Evolutionary conservation across 2,329 filamentous ascomycete species (phyloP).

Genomic region (Pezicula neosporulosa): DNA sequence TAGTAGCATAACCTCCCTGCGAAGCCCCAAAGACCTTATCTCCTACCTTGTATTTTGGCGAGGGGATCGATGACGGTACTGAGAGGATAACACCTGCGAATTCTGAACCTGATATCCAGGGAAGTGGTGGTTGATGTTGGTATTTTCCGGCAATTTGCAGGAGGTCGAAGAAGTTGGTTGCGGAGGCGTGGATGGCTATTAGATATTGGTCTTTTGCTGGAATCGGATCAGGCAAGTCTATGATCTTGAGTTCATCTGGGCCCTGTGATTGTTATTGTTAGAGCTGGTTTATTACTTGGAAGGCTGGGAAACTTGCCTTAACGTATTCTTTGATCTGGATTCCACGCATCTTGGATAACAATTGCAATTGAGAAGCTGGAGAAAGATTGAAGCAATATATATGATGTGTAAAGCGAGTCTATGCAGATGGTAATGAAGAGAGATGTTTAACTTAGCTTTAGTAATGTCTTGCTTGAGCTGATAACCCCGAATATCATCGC

Average conservation of each 20-base stretch:
- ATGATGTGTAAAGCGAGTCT: neutral
- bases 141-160: slow-evolving; percentile 95
- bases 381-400: neutral
- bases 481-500: neutral
- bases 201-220: slow-evolving; percentile 76
- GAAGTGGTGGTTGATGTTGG: slow-evolving; percentile 81
- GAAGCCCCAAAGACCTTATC: slow-evolving; percentile 81
- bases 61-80: slow-evolving; percentile 49
- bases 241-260: slow-evolving; percentile 74
- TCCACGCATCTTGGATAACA: slow-evolving; percentile 60
- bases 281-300: slow-evolving; percentile 1
- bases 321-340: slow-evolving; percentile 74
- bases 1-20: slow-evolving; percentile 84
- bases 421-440: neutral
- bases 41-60: slow-evolving; percentile 68
- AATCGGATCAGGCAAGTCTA: slow-evolving; percentile 68
- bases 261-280: slow-evolving; percentile 44
- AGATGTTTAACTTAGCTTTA: neutral
- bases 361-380: neutral
- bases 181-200: slow-evolving; percentile 80
- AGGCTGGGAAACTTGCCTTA: slow-evolving; percentile 47
- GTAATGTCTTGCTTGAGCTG: neutral
- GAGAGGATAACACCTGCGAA: slow-evolving; percentile 78
- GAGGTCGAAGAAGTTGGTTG: slow-evolving; percentile 96
- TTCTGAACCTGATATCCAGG: slow-evolving; percentile 84